phyloP scores from a whole-genome alignment of 768 basidiomycete species.

The Sporobolomyces pararoseus region DNA sequence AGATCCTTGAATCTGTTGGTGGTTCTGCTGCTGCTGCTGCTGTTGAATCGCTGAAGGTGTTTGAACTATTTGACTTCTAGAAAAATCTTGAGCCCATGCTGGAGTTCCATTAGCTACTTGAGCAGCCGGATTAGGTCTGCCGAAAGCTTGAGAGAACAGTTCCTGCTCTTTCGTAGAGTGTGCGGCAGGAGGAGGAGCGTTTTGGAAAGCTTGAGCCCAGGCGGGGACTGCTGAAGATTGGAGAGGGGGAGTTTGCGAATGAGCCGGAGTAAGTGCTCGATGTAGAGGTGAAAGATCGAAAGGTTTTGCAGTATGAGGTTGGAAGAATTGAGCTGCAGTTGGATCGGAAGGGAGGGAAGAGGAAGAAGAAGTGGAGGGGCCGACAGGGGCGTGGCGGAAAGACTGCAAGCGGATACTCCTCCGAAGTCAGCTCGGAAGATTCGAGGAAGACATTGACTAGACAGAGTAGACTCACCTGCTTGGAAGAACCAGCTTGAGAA shows the following conservation, averaged over 20 bases:
- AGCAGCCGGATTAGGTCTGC: background rate
- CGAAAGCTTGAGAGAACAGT: conserved; percentile 24
- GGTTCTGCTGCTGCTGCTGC: background rate
- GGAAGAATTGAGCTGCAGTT: conserved; percentile 18
- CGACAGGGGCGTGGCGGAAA: conserved; percentile 17
- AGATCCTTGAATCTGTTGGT: too few species aligned
- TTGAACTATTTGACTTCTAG: background rate
- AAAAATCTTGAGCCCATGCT: conserved; percentile 29
- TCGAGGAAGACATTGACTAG: too few species aligned
- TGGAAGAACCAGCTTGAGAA: conserved; percentile 60
- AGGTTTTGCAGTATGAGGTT: conserved; percentile 18
- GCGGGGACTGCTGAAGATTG: conserved; percentile 19
- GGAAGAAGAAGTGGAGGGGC: conserved; percentile 1
- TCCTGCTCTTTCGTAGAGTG: conserved; percentile 18
- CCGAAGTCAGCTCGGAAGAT: background rate
- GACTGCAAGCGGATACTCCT: conserved; percentile 48
- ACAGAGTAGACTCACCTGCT: conserved; percentile 51
- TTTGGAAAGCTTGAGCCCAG: conserved; percentile 42
- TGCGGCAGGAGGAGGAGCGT: background rate
- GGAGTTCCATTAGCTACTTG: background rate
- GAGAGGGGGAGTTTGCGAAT: background rate
- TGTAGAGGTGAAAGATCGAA: conserved; percentile 38
- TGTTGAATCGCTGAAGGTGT: background rate
- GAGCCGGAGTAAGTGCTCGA: conserved; percentile 26
- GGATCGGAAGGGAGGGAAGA: conserved; percentile 14